These are phyloP conservation scores for Coelastrella sp. DNA, from an alignment of 139 green algal species.

Conservation along the genomic window DNA sequence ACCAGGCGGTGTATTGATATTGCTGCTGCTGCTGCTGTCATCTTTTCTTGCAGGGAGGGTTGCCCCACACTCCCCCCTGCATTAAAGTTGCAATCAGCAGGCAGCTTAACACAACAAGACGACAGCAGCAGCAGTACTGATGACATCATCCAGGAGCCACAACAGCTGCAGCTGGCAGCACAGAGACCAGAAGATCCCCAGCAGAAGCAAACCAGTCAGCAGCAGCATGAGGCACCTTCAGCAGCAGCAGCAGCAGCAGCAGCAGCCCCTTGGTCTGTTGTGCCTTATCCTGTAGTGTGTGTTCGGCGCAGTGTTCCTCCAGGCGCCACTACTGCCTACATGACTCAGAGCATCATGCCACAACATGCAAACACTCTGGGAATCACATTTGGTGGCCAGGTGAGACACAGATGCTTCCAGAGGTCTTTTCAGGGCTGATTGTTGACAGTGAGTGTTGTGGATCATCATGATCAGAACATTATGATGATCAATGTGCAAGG, in stretches of 20 bases:
- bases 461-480: background rate
- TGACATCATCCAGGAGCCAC: background rate
- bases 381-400: slow-evolving; percentile 89
- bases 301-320: slow-evolving; percentile 59
- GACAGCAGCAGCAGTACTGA: too few relatives aligned
- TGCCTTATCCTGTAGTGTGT: background rate
- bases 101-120: too few relatives aligned
- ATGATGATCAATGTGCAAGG: too few relatives aligned
- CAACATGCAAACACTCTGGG: slow-evolving; percentile 86
- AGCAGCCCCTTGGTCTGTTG: background rate
- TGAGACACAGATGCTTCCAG: slow-evolving; percentile 8
- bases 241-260: slow-evolving; percentile 12
- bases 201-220: background rate
- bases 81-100: slow-evolving; percentile 48
- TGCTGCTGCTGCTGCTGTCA: background rate
- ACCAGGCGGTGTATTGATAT: too few relatives aligned
- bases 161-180: slow-evolving; percentile 28
- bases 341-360: slow-evolving; percentile 86
- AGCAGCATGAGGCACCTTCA: background rate
- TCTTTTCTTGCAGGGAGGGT: slow-evolving; percentile 42
- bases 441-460: background rate
- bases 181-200: background rate
- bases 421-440: background rate
- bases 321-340: slow-evolving; percentile 71
- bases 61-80: slow-evolving; percentile 73